Evolutionary conservation across 306 rosid genomes (phyloP), one percentile per base, ranked within the genome.

Genomic region (Castanea sativa): DNA sequence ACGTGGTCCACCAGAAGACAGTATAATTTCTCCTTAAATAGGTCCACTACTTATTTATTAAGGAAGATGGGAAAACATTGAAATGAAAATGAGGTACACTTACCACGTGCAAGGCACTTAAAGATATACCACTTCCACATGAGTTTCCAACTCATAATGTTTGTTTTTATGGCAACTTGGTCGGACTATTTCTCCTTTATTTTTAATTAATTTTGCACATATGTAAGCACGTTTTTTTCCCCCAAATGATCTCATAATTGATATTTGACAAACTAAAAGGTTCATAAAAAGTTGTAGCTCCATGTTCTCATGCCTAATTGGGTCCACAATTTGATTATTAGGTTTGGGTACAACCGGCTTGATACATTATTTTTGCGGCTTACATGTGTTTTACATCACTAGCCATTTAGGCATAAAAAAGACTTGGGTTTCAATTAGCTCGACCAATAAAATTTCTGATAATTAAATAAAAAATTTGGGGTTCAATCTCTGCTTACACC

Each of bases 31-130:
- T 23, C 23, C 23, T 33, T 33, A 43, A 9, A 43, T 6, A 9
- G 14, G 52, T 8, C 52, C 5, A 12, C 53, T 49, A 3, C 53
- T 49, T 49, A 49, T 49, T 49, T 41, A 41, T 10, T 49, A 59
- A 19, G 5, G 13, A 23, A 23, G 65, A 12, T 41, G 23, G 32
- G 65, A 59, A 25, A 59, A 23, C 25, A 38, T 32, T 13, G 51
- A 73, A 20, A 58, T 29, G 58, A 21, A 60, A 60, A 25, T 76
- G 83, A 67, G 91, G 89, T 78, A 65, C 80, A 83, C 91, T 78
- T 15, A 25, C 76, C 87, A 88, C 83, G 79, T 85, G 89, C 86
- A 21, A 20, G 43, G 33, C 55, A 81, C 69, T 69, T 25, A 4
- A 75, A 58, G 56, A 73, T 35, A 67, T 27, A 67, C 38, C 56